phyloP scores from a whole-genome alignment of 2,329 filamentous ascomycete genomes.

The Orbilia javanica region DNA sequence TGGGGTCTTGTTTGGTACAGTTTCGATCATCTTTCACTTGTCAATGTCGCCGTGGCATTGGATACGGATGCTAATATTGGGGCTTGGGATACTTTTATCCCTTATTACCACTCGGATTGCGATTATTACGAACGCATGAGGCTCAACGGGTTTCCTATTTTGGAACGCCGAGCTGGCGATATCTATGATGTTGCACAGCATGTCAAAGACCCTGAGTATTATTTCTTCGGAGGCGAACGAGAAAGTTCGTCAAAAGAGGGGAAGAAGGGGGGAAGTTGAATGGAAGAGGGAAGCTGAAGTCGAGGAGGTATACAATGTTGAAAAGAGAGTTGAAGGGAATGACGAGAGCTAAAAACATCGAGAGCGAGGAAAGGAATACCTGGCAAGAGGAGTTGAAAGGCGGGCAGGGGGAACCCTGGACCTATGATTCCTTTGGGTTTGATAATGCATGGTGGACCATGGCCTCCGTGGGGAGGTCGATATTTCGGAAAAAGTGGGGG shows the following conservation, averaged over 20 bases:
- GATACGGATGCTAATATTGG: conserved; percentile 65
- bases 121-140: conserved; percentile 68
- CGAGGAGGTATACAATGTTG: conserved; percentile 38
- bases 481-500: conserved; percentile 33
- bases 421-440: conserved; percentile 66
- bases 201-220: conserved; percentile 46
- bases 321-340: conserved; percentile 63
- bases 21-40: conserved; percentile 72
- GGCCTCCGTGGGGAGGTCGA: not conserved
- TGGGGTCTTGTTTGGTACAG: conserved; percentile 72
- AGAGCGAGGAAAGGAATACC: conserved; percentile 65
- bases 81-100: conserved; percentile 72
- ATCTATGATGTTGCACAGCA: conserved; percentile 63
- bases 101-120: conserved; percentile 68
- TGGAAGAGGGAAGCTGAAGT: conserved; percentile 10
- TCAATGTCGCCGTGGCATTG: conserved; percentile 70
- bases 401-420: conserved; percentile 70
- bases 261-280: not conserved
- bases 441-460: conserved; percentile 37
- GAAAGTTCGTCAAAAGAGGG: not conserved
- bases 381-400: conserved; percentile 70
- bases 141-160: conserved; percentile 63
- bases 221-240: conserved; percentile 21
- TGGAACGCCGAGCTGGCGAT: conserved; percentile 66
- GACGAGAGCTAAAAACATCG: conserved; percentile 60